These are phyloP conservation scores for Boletus rufocinnamomeus DNA, from an alignment of 768 basidiomycete species.

Conservation along the genomic window DNA sequence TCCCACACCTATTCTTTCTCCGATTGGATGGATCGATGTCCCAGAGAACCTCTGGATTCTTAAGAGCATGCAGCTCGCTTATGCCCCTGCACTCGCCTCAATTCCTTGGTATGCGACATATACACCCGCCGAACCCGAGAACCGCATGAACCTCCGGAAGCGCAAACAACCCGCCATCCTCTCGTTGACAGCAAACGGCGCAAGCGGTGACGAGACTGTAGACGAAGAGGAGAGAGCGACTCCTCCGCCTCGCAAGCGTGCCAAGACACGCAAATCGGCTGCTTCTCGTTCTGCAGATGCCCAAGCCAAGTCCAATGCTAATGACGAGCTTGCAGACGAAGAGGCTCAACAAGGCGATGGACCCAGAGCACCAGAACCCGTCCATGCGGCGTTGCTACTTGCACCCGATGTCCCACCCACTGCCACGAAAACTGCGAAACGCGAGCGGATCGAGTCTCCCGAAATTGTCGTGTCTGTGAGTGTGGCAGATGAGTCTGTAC, in stretches of 20 bases:
- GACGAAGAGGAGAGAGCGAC: slow-evolving; percentile 33
- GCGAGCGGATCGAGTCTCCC: slow-evolving; percentile 23
- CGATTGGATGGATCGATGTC: slow-evolving; percentile 38
- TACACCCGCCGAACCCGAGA: slow-evolving; percentile 33
- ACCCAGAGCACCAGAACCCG: background rate
- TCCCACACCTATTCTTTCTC: slow-evolving; percentile 36
- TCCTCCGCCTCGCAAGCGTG: slow-evolving; percentile 35
- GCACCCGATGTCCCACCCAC: slow-evolving; percentile 15
- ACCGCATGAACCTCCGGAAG: slow-evolving; percentile 36
- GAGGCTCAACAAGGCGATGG: slow-evolving; percentile 6
- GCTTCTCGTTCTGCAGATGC: slow-evolving; percentile 10
- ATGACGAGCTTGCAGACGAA: slow-evolving; percentile 9
- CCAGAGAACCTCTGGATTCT: slow-evolving; percentile 39
- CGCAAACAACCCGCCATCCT: slow-evolving; percentile 31
- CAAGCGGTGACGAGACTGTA: slow-evolving; percentile 38
- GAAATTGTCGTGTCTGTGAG: slow-evolving; percentile 11
- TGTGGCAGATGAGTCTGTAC: slow-evolving; percentile 13
- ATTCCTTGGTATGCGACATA: slow-evolving; percentile 35
- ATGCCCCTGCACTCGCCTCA: slow-evolving; percentile 25
- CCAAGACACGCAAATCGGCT: slow-evolving; percentile 29
- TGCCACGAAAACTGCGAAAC: slow-evolving; percentile 22
- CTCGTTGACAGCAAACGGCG: slow-evolving; percentile 25
- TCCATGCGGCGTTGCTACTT: slow-evolving; percentile 18
- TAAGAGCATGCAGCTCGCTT: slow-evolving; percentile 33
- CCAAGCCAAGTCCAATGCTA: slow-evolving; percentile 6